Evolutionary conservation across 2,329 filamentous ascomycete species (phyloP), one percentile per base, ranked within the genome.

Genomic region (Fusarium xylarioides): DNA sequence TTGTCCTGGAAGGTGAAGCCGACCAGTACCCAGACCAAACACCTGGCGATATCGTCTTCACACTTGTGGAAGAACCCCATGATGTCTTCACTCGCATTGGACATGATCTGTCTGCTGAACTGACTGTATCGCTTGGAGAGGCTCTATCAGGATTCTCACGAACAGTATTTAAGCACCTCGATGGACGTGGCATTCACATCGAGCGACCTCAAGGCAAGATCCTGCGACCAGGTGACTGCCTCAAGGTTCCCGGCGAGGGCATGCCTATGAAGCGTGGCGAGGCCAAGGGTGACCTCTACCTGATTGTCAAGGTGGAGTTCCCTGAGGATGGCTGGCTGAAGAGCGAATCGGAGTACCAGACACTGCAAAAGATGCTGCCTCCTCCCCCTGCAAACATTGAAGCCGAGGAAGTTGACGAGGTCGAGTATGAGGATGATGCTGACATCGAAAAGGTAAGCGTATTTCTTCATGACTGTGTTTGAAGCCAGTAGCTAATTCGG

Each of bases 251-350:
- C 5, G 95, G 94, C 32, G 96, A 99, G 84, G 96, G 96, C 68
- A 99, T 99, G 96, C 96, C 96, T 4, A 83, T 91, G 76, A 98
- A 98, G 87, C 91, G 91, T 64, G 93, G 92, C 71, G 96, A 99
- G 43, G 79, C 85, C 9, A 94, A 91, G 80, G 96, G 96, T 47
- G 95, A 98, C 79, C 85, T 99, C 23, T 99, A 95, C 82, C 86
- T 99, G 46, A 85, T 93, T 42, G 91, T 98, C 73, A 91, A 96
- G 77, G 89, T 99, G 71, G 89, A 94, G 61, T 98, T 98, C 85
- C 96, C 96, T 5, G 91, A 95, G 76, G 91, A 95, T 77, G 93
- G 91, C 32, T 98, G 95, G 94, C 85, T 95, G 65, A 86, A 89
- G 73, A 88, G 93, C 63, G 90, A 94, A n/a, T 88, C 89, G 18